A percentile compares a stretch with the other conserved stretches of the same genome.
These are phyloP conservation scores for Zygoascus bituminiphila DNA, from an alignment of 805 yeast species.

Conservation along the genomic window DNA sequence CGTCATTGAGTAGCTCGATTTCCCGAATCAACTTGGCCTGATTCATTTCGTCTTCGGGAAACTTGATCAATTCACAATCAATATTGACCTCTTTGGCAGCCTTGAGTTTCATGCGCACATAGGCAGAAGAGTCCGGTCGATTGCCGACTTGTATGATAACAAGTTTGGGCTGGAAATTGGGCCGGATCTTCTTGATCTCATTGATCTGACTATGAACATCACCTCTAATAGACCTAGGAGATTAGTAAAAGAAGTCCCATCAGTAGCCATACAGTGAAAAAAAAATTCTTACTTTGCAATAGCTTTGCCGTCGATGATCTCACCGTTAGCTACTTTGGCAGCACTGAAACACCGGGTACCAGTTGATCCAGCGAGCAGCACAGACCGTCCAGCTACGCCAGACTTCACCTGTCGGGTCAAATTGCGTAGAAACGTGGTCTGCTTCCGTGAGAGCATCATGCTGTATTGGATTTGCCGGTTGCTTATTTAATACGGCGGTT, in stretches of 20 bases:
- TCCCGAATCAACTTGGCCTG: slow-evolving; percentile 51
- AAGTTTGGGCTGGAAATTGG: slow-evolving; percentile 57
- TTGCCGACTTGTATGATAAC: slow-evolving; percentile 85
- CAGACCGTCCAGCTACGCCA: background rate
- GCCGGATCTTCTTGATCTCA: slow-evolving; percentile 12
- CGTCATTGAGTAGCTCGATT: slow-evolving; percentile 59
- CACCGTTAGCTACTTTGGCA: slow-evolving; percentile 21
- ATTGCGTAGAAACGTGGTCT: background rate
- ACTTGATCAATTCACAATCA: slow-evolving; percentile 52
- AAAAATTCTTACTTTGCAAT: slow-evolving; percentile 34
- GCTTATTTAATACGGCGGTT: background rate
- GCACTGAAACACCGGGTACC: background rate
- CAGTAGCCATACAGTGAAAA: background rate
- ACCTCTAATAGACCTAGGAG: slow-evolving; percentile 12
- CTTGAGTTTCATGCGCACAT: slow-evolving; percentile 83
- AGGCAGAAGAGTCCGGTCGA: slow-evolving; percentile 86
- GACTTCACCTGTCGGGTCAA: background rate
- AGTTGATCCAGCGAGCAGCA: background rate
- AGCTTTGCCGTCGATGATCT: slow-evolving; percentile 46
- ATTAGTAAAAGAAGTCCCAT: background rate
- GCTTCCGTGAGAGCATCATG: background rate
- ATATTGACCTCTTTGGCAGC: slow-evolving; percentile 82
- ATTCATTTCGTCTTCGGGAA: slow-evolving; percentile 47
- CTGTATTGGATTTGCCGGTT: background rate
- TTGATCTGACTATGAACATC: slow-evolving; percentile 17